A percentile compares a stretch with the other conserved stretches of the same genome.
Evolutionary conservation across 176 grass and related monocot species (phyloP).

Genomic region (Ensete glaucum): DNA sequence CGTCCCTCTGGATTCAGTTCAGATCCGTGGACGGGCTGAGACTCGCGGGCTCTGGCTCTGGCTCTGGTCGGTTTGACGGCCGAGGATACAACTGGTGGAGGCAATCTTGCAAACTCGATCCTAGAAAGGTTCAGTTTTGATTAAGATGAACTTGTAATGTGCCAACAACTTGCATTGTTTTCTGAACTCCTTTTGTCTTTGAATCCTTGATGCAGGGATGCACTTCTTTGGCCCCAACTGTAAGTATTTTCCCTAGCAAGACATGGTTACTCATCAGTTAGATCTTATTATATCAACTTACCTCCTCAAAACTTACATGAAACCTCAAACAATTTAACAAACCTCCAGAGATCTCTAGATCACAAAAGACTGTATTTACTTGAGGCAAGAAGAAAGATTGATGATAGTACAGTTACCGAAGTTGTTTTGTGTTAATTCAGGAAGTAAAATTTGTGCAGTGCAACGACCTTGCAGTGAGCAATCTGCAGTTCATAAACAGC

Average conservation of each 20-base stretch:
- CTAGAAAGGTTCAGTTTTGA: neutral
- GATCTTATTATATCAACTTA: neutral
- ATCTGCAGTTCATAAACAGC: constrained; percentile 22
- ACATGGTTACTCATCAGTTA: neutral
- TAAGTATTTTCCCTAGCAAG: neutral
- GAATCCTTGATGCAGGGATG: constrained; percentile 8
- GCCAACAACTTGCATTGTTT: neutral
- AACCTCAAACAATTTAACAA: neutral
- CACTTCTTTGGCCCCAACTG: constrained; percentile 15
- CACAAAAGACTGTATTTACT: neutral
- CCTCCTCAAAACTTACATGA: neutral
- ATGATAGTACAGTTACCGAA: neutral
- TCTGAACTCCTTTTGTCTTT: neutral
- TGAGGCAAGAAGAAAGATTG: neutral
- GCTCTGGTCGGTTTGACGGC: constrained; percentile 23
- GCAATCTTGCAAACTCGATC: constrained; percentile 28
- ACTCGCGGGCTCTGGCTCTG: constrained; percentile 22
- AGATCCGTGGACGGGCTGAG: constrained; percentile 3
- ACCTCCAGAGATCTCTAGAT: neutral
- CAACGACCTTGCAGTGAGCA: constrained; percentile 16
- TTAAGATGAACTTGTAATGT: neutral
- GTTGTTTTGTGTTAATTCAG: constrained; percentile 16
- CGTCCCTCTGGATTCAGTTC: constrained; percentile 17
- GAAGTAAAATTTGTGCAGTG: constrained; percentile 14
- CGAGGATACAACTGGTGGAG: constrained; percentile 30